Evolutionary conservation across 495 filamentous ascomycete species (phyloP).

Genomic region (Xylaria scruposa): DNA sequence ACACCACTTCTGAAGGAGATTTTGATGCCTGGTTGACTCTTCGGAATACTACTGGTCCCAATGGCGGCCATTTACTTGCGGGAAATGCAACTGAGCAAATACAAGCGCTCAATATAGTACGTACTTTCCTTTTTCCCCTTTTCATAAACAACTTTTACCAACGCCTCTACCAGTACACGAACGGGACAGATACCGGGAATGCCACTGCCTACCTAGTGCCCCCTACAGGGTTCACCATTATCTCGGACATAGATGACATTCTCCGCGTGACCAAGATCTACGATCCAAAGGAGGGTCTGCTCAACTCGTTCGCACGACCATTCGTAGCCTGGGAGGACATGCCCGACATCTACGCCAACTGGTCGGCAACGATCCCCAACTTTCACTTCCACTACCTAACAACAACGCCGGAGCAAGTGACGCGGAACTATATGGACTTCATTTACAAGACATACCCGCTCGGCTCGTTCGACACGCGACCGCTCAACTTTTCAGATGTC

Average conservation of each 20-base stretch:
- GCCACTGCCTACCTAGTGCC: conserved; percentile 79
- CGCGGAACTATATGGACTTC: conserved; percentile 80
- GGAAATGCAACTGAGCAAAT: conserved; percentile 67
- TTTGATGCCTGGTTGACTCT: conserved; percentile 71
- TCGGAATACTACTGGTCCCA: conserved; percentile 55
- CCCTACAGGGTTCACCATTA: conserved; percentile 66
- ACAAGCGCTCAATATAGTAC: conserved; percentile 66
- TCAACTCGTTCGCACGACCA: conserved; percentile 77
- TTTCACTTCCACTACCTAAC: conserved; percentile 86
- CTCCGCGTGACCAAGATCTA: conserved; percentile 85
- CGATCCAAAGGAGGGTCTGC: conserved; percentile 70
- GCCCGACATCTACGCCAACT: conserved; percentile 75
- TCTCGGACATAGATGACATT: conserved; percentile 82
- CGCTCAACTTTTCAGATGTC: conserved; percentile 79
- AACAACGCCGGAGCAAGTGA: conserved; percentile 81
- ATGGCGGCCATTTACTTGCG: conserved; percentile 52
- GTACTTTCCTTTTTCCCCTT: not conserved
- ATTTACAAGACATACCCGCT: conserved; percentile 75
- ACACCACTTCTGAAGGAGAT: conserved; percentile 70
- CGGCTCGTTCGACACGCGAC: conserved; percentile 76
- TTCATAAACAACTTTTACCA: not conserved
- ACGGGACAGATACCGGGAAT: conserved; percentile 69
- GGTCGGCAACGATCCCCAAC: conserved; percentile 63
- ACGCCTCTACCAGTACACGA: conserved; percentile 51
- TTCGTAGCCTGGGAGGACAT: conserved; percentile 80